Evolutionary conservation across 148 eudicot genomes (phyloP).

Genomic region (Cornus controversa): DNA sequence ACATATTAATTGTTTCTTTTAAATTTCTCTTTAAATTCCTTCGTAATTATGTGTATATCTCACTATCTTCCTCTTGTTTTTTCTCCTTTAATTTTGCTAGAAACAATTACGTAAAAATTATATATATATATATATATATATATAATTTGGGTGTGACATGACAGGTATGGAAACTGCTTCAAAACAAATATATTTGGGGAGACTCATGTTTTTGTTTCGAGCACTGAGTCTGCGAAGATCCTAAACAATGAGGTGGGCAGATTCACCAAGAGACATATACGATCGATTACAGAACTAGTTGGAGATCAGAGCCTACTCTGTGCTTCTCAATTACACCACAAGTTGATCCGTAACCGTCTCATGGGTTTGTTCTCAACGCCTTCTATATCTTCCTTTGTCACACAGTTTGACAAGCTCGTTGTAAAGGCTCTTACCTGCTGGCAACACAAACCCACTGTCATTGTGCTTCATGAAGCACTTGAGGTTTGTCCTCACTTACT

Average conservation of each 20-base stretch:
- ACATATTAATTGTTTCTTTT: too few relatives aligned
- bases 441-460: constrained; percentile 24
- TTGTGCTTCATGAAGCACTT: constrained; percentile 40
- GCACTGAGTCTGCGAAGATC: constrained; percentile 44
- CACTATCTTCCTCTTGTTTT: too few relatives aligned
- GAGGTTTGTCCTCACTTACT: constrained; percentile 30
- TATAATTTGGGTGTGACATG: too few relatives aligned
- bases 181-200: constrained; percentile 47
- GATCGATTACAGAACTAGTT: constrained; percentile 43
- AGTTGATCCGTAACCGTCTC: constrained; percentile 28
- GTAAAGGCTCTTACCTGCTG: constrained; percentile 25
- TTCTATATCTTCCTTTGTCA: constrained; percentile 23
- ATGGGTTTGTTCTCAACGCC: constrained; percentile 33
- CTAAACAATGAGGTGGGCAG: constrained; percentile 44
- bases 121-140: too few relatives aligned
- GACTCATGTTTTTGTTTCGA: constrained; percentile 45
- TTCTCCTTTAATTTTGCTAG: too few relatives aligned
- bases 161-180: constrained; percentile 52
- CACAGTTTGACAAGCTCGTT: constrained; percentile 36
- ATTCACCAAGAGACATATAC: constrained; percentile 51
- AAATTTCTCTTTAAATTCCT: too few relatives aligned
- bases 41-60: too few relatives aligned
- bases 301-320: constrained; percentile 46
- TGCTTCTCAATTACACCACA: constrained; percentile 40
- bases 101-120: too few relatives aligned